Conservation (phyloP, 2,329 filamentous ascomycete species). For the Beauveria varroae region DNA sequence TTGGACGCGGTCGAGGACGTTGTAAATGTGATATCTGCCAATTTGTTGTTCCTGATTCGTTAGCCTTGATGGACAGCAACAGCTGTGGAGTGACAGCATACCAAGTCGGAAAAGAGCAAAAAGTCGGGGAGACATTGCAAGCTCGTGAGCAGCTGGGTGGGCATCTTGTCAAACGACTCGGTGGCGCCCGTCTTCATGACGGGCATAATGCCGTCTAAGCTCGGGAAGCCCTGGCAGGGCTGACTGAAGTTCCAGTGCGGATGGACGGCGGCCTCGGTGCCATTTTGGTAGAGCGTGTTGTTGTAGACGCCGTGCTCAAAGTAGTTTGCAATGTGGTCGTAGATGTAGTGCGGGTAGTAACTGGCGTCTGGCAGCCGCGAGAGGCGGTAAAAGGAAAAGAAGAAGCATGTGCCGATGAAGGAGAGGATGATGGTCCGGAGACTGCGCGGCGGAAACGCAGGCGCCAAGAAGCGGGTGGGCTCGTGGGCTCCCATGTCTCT, state of each 20-base stretch:
- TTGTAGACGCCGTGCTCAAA: slow-evolving; percentile 27
- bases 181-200: slow-evolving; percentile 55
- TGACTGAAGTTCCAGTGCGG: slow-evolving; percentile 29
- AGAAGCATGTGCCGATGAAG: slow-evolving; percentile 16
- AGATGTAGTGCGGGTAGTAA: slow-evolving; percentile 21
- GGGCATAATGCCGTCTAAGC: slow-evolving; percentile 37
- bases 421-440: slow-evolving; percentile 21
- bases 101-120: slow-evolving; percentile 50
- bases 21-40: slow-evolving; percentile 35
- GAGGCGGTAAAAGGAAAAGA: slow-evolving; percentile 23
- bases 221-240: slow-evolving; percentile 34
- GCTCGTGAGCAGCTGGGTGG: slow-evolving; percentile 47
- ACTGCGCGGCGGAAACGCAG: slow-evolving; percentile 17
- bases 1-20: slow-evolving; percentile 33
- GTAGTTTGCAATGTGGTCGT: slow-evolving; percentile 24
- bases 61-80: neutral
- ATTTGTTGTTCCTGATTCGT: slow-evolving; percentile 38
- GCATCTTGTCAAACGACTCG: slow-evolving; percentile 45
- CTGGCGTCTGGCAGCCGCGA: slow-evolving; percentile 23
- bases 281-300: slow-evolving; percentile 31
- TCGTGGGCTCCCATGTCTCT: slow-evolving; percentile 13
- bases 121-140: slow-evolving; percentile 47
- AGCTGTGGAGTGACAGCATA: slow-evolving; percentile 10
- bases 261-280: slow-evolving; percentile 25
- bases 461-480: slow-evolving; percentile 12